Percentiles rank a stretch among this genome's conserved stretches.
Conservation (phyloP, 2,329 filamentous ascomycete genomes). For the Volutella citrinella region DNA sequence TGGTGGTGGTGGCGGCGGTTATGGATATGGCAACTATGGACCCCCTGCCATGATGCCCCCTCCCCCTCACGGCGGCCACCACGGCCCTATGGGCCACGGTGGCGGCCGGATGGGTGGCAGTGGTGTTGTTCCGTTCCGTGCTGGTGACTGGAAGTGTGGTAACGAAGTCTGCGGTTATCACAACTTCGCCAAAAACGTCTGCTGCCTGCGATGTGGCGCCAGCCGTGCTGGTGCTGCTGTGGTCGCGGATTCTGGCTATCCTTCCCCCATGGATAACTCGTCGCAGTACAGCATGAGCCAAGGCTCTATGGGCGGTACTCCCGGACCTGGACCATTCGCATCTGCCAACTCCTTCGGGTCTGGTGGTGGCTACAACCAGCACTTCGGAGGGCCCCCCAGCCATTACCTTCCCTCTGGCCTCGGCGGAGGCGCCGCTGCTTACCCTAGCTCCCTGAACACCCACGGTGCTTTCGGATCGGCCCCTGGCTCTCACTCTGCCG, state of each 20-base stretch:
- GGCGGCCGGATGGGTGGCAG: constrained; percentile 75
- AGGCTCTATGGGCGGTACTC: constrained; percentile 80
- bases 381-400: constrained; percentile 83
- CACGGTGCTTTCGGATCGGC: constrained; percentile 67
- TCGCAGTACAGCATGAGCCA: constrained; percentile 83
- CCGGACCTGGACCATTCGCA: constrained; percentile 73
- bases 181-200: constrained; percentile 99
- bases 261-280: constrained; percentile 82
- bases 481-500: constrained; percentile 75
- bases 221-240: constrained; percentile 91
- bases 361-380: constrained; percentile 66
- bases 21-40: constrained; percentile 54
- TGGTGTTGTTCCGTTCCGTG: constrained; percentile 91
- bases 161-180: constrained; percentile 97
- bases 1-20: constrained; percentile 61
- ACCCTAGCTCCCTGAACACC: constrained; percentile 76
- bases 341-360: constrained; percentile 68
- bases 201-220: constrained; percentile 92
- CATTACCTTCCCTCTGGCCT: constrained; percentile 89
- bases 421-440: constrained; percentile 65
- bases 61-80: constrained; percentile 66
- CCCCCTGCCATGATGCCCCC: constrained; percentile 80
- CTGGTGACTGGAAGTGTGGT: constrained; percentile 98
- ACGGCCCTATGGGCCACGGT: constrained; percentile 53
- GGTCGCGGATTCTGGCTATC: constrained; percentile 89